Evolutionary conservation across 2,329 filamentous ascomycete species (phyloP), one percentile per base, ranked within the genome.

Genomic region (Colletotrichum viniferum): DNA sequence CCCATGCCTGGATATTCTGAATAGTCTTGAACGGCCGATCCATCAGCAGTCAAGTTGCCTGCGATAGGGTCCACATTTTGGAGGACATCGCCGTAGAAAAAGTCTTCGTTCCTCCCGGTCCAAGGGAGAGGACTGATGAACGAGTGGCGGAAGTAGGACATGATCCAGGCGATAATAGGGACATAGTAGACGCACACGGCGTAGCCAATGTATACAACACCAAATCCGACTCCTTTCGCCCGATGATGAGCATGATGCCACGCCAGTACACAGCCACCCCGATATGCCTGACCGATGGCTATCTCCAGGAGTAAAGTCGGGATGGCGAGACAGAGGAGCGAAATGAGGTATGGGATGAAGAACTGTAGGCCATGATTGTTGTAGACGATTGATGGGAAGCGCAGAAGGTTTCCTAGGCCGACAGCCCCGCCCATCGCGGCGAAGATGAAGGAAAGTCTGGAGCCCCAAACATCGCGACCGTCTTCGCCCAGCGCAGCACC

Each of bases 221-320:
- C 86, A 34, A 91, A 79, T 0, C 89, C 89, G 1, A 89, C 85
- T 3, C 89, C 89, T 78, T 88, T 89, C 6, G 90, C 80, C 6
- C 88, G 83, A 24, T 81, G 79, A 77, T 89, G 86, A 70, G 89
- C 83, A 38, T 87, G 88, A 78, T 87, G 86, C 78, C 83, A 90
- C 1, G 89, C 87, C 34, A 89, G 85, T 18, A 89, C 86, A 1
- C 84, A 85, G 14, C 88, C 88, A 30, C 87, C 88, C 4, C 89
- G 88, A 77, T 90, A 90, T 1, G 88, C 88, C 73, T 90, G 94
- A 64, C 94, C 94, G 38, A 94, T 94, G 43, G 92, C 93, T 65
- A 90, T 88, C 76, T 91, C 88, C 28, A 91, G 85, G 7, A 89
- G 84, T 12, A 91, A 83, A 0, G 87, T 84, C 0, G 89, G 89